Evolutionary conservation across 2,329 filamentous ascomycete genomes (phyloP).

Genomic region (Fusarium aywerte): DNA sequence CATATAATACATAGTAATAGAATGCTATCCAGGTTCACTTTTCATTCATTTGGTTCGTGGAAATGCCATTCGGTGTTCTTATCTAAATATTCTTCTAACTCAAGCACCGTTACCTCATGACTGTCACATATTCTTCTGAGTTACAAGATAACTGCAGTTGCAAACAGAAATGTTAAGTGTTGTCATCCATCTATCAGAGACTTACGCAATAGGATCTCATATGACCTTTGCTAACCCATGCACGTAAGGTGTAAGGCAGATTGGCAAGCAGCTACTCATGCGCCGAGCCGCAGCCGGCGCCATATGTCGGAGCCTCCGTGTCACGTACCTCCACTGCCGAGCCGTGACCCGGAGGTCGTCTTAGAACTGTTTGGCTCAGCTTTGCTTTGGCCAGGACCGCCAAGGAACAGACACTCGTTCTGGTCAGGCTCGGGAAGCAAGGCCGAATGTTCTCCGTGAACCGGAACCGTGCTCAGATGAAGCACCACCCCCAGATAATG

Average conservation of each 20-base stretch:
- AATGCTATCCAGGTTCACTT: background rate
- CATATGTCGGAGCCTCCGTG: conserved; percentile 32
- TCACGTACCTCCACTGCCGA: conserved; percentile 25
- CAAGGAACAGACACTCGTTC: conserved; percentile 16
- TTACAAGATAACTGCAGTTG: background rate
- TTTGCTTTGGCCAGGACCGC: conserved; percentile 12
- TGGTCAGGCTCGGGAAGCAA: conserved; percentile 1
- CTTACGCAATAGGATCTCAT: background rate
- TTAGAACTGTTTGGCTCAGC: conserved; percentile 2
- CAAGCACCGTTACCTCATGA: background rate
- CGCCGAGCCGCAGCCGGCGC: conserved; percentile 26
- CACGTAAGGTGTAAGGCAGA: background rate
- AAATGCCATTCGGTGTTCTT: background rate
- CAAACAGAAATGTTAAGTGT: no score
- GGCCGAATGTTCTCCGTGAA: conserved; percentile 15
- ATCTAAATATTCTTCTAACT: background rate
- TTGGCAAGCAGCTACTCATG: conserved; percentile 10
- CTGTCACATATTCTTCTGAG: no score
- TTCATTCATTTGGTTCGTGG: background rate
- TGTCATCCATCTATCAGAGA: background rate
- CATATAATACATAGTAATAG: background rate
- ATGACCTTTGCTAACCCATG: background rate
- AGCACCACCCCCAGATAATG: background rate
- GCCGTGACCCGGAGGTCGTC: conserved; percentile 19
- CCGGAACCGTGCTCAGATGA: background rate